A percentile compares a stretch with the other conserved stretches of the same genome.
These are phyloP conservation scores for Clarireedia sp. DNA, from an alignment of 2,329 filamentous ascomycete species.

Conservation along the genomic window DNA sequence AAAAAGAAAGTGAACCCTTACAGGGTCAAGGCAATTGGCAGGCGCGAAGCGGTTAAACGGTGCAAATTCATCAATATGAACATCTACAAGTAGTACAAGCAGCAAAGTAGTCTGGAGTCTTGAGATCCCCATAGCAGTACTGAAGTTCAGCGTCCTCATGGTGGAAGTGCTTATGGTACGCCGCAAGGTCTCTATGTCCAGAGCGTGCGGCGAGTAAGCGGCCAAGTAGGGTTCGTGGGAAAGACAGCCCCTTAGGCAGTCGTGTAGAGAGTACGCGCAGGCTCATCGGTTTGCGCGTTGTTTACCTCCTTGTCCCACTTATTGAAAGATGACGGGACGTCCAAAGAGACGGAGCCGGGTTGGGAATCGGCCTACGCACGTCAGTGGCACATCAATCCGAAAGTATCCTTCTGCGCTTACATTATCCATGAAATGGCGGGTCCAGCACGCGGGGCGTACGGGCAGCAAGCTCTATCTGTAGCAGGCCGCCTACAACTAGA, in stretches of 20 bases:
- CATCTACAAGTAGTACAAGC: no score
- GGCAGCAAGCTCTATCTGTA: not conserved
- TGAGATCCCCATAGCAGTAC: not conserved
- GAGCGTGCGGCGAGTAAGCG: not conserved
- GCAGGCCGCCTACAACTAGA: no score
- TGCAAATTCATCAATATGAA: no score
- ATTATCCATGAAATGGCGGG: no score
- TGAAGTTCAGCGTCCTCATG: not conserved
- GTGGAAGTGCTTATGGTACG: not conserved
- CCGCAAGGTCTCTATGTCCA: not conserved
- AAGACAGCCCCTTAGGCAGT: not conserved
- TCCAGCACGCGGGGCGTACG: not conserved
- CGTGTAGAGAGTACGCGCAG: no score
- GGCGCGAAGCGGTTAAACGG: not conserved
- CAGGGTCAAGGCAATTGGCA: not conserved
- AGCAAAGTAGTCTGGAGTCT: not conserved
- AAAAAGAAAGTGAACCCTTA: no score
- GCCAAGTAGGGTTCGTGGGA: not conserved
- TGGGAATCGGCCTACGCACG: not conserved
- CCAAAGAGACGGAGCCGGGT: not conserved
- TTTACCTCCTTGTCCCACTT: not conserved
- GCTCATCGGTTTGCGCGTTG: not conserved
- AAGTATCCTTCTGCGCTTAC: no score
- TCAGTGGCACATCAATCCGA: no score
- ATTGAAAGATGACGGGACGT: not conserved